A percentile compares a stretch with the other conserved stretches of the same genome.
phyloP scores from a whole-genome alignment of 208 protist species.

The Acanthamoeba royreba region DNA sequence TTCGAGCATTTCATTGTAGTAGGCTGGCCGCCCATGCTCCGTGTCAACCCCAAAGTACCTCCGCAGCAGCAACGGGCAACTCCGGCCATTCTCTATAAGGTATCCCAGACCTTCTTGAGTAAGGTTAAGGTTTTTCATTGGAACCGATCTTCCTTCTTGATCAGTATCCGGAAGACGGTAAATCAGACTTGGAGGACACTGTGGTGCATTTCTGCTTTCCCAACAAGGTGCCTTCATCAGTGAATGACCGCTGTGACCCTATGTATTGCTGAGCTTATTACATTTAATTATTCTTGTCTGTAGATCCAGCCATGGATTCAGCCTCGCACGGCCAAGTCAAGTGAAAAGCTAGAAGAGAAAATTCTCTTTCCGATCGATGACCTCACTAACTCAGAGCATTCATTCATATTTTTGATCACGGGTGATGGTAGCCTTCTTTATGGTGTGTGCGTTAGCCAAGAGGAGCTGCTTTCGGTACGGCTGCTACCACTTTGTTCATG shows the following conservation, averaged over 20 bases:
- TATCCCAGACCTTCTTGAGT: not conserved
- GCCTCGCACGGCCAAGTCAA: not conserved
- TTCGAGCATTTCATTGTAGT: constrained; percentile 11
- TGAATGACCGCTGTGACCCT: not conserved
- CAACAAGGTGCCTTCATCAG: not conserved
- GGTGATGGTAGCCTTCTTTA: not conserved
- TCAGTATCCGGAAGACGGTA: not conserved
- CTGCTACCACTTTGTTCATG: not conserved
- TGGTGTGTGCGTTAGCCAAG: not conserved
- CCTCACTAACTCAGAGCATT: not conserved
- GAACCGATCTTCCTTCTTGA: not conserved
- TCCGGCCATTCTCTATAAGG: not conserved
- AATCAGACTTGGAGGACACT: not conserved
- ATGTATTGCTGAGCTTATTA: not conserved
- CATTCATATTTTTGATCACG: not conserved
- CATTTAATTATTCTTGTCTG: not conserved
- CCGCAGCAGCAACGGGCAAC: not conserved
- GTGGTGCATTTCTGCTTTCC: not conserved
- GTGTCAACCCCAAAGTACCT: not conserved
- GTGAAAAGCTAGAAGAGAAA: not conserved
- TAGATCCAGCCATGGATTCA: not conserved
- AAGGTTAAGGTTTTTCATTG: not conserved
- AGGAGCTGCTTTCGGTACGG: not conserved
- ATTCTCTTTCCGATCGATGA: not conserved
- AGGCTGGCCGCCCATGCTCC: not conserved